Evolutionary conservation across 805 yeast genomes (phyloP), one percentile per base, ranked within the genome.

Genomic region (Metschnikowia drakensbergensis): DNA sequence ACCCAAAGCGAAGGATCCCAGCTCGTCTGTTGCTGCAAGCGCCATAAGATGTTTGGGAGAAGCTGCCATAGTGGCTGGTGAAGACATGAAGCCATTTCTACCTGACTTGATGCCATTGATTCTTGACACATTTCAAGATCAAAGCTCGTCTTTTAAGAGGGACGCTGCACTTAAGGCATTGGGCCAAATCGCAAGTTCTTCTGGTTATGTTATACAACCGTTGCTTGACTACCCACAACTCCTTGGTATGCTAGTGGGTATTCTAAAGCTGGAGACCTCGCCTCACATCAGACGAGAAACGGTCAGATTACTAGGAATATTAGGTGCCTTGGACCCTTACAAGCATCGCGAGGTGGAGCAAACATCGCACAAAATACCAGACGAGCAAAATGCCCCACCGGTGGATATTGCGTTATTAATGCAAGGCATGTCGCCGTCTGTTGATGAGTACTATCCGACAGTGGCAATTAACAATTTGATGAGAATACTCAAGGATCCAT

Each of bases 281-380:
- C 79, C 84, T 3, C 69, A 79, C 3, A 83, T 88, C 6, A 81
- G 94, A 59, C 73, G 96, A 49, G 98, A 94, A 63, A 86, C 97
- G 0, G 96, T 94, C 1, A 77, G 92, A 54, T 68, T 94, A 25
- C 72, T 94, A 48, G 99, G 99, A 61, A 90, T 91, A 31, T 71
- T 94, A 37, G 99, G 99, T 54, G 99, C 99, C 0, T 71, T 94
- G 42, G 99, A 94, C 66, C 99, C 99, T 1, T 94, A 92, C 63
- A 91, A 88, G 61, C 95, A 90, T 57, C 81, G 96, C 48, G 96
- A 89, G 58, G 88, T 91, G 7, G 98, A 91, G 62, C 83, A 88
- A 49, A 76, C 75, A 1, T 78, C 85, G 0, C 81, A 78, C 59
- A 74, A 55, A 38, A 68, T 68, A 5, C 72, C 76, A 0, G 84